Evolutionary conservation across 2,329 filamentous ascomycete genomes (phyloP).

Genomic region (Apiospora sp.): DNA sequence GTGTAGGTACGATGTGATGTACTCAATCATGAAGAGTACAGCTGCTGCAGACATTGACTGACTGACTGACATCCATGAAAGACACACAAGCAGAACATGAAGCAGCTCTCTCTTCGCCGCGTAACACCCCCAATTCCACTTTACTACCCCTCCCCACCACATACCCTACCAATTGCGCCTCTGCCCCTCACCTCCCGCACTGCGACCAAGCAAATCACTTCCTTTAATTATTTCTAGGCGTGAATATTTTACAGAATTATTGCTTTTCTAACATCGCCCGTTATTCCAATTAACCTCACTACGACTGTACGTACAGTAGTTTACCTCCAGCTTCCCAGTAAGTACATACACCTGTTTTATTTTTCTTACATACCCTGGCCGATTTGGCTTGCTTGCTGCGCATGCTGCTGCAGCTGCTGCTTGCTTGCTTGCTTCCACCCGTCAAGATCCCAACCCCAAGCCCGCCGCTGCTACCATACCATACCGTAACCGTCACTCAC

Average conservation of each 20-base stretch:
- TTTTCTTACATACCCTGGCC: neutral
- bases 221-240: neutral
- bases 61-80: neutral
- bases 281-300: neutral
- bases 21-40: no score
- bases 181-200: conserved; percentile 20
- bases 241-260: neutral
- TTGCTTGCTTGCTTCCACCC: conserved; percentile 15
- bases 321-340: conserved; percentile 11
- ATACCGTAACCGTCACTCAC: conserved; percentile 18
- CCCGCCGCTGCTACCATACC: conserved; percentile 10
- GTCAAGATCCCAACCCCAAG: conserved; percentile 15
- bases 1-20: no score
- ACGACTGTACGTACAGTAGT: conserved; percentile 17
- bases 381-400: neutral
- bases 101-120: neutral
- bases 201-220: conserved; percentile 9
- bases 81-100: neutral
- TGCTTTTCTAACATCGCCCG: conserved; percentile 18
- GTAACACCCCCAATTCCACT: neutral
- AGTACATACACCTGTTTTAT: neutral
- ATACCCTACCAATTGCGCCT: conserved; percentile 13
- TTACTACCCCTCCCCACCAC: conserved; percentile 14
- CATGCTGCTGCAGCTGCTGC: neutral
- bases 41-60: neutral